A percentile compares a stretch with the other conserved stretches of the same genome.
Evolutionary conservation across 805 yeast genomes (phyloP).

Genomic region (Wickerhamiella brachini): DNA sequence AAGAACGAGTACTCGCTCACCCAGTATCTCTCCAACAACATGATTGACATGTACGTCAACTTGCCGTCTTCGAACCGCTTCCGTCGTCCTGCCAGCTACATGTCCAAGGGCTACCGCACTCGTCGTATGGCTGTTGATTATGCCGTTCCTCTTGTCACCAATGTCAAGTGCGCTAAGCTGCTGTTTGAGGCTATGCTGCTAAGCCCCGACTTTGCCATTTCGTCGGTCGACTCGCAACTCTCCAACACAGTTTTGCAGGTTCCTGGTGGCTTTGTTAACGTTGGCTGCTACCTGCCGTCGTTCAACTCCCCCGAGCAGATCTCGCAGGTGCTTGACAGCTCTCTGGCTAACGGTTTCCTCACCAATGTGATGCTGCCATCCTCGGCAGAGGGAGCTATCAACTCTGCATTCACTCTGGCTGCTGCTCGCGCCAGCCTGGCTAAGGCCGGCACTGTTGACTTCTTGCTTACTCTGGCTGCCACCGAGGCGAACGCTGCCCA

Average conservation of each 20-base stretch:
- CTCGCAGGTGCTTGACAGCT: constrained; percentile 44
- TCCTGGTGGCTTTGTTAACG: constrained; percentile 71
- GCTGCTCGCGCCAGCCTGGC: constrained; percentile 46
- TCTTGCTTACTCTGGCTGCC: constrained; percentile 71
- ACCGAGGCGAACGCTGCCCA: constrained; percentile 51
- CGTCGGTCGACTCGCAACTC: constrained; percentile 76
- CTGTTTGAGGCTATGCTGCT: constrained; percentile 87
- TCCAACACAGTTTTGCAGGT: constrained; percentile 69
- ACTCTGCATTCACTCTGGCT: constrained; percentile 50
- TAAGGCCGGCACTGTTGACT: constrained; percentile 58
- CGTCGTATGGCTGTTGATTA: constrained; percentile 99
- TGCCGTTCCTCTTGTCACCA: constrained; percentile 93
- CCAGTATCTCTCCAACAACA: constrained; percentile 90
- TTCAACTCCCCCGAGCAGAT: constrained; percentile 46
- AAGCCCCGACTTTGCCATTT: constrained; percentile 40
- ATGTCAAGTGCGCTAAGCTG: constrained; percentile 92
- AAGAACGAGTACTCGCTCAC: constrained; percentile 90
- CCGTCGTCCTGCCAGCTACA: constrained; percentile 97
- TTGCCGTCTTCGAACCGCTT: constrained; percentile 93
- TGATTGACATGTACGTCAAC: constrained; percentile 92
- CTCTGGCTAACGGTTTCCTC: constrained; percentile 79
- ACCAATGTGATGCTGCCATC: constrained; percentile 70
- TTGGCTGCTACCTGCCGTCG: constrained; percentile 66
- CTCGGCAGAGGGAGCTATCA: constrained; percentile 46
- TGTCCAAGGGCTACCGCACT: constrained; percentile 92